A percentile compares a stretch with the other conserved stretches of the same genome.
These are phyloP conservation scores for Bipolaris gigantea DNA, from an alignment of 2,329 filamentous ascomycete genomes.

Conservation along the genomic window DNA sequence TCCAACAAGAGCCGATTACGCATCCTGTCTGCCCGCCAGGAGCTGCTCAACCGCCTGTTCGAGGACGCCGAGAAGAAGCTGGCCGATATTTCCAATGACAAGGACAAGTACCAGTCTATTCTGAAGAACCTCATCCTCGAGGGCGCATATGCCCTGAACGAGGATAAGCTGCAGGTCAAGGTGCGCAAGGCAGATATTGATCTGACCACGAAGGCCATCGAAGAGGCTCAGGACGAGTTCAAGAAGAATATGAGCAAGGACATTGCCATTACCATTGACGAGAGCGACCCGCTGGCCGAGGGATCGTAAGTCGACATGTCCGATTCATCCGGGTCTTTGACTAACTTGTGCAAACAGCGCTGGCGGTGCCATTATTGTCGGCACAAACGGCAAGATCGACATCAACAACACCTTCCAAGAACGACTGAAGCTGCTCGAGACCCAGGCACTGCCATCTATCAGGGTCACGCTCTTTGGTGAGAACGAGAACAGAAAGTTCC, in stretches of 20 bases:
- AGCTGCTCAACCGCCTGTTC: constrained; percentile 88
- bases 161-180: constrained; percentile 74
- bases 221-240: constrained; percentile 77
- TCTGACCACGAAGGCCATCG: constrained; percentile 74
- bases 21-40: constrained; percentile 83
- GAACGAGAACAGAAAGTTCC: constrained; percentile 95
- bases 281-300: constrained; percentile 76
- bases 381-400: constrained; percentile 88
- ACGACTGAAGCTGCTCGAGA: constrained; percentile 80
- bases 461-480: constrained; percentile 86
- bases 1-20: constrained; percentile 94
- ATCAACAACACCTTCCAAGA: constrained; percentile 99
- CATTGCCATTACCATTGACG: constrained; percentile 70
- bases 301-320: constrained; percentile 68
- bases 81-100: constrained; percentile 65
- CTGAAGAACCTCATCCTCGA: constrained; percentile 84
- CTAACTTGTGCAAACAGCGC: constrained; percentile 58
- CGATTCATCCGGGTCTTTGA: accelerated
- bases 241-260: constrained; percentile 76
- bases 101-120: constrained; percentile 72
- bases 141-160: constrained; percentile 84
- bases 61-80: constrained; percentile 76
- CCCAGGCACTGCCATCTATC: constrained; percentile 80
- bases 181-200: constrained; percentile 79
- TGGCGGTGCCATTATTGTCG: constrained; percentile 79